Conservation (phyloP, 2,329 filamentous ascomycete species). For the Fusarium agapanthi region DNA sequence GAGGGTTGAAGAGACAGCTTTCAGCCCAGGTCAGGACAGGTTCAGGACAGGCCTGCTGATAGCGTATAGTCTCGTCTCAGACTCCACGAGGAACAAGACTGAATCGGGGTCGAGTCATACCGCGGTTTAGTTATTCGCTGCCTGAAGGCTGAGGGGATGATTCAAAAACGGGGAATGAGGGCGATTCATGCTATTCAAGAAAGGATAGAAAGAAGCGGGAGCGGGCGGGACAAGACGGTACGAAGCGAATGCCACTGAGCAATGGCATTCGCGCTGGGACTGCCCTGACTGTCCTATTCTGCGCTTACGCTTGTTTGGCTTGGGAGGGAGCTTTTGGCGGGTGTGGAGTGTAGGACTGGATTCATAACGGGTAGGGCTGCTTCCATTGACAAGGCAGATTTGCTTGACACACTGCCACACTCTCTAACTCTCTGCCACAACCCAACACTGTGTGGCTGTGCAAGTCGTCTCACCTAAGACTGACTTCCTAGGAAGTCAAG, state of each 20-base stretch:
- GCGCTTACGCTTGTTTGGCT: neutral
- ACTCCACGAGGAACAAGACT: conserved; percentile 46
- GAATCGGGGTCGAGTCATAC: conserved; percentile 42
- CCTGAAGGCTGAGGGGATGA: conserved; percentile 8
- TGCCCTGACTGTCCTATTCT: neutral
- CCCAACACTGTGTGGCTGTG: conserved; percentile 20
- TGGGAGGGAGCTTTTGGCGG: conserved; percentile 18
- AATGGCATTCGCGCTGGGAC: neutral
- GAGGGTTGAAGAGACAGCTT: conserved; percentile 37
- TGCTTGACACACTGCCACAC: neutral
- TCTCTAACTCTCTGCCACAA: conserved; percentile 10
- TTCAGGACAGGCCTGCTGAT: conserved; percentile 52
- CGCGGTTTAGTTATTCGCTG: conserved; percentile 18
- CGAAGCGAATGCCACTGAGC: conserved; percentile 33
- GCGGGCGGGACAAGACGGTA: conserved; percentile 42
- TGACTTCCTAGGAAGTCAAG: neutral
- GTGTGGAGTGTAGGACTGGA: conserved; percentile 16
- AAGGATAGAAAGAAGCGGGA: conserved; percentile 26
- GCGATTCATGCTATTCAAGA: conserved; percentile 11
- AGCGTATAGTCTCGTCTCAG: conserved; percentile 48
- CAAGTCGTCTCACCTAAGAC: conserved; percentile 8
- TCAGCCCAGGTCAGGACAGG: conserved; percentile 22
- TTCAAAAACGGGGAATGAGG: conserved; percentile 13
- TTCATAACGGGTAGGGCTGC: conserved; percentile 28
- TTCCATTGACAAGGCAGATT: conserved; percentile 18